These are phyloP conservation scores for Oryza punctata DNA, from an alignment of 176 grass and related monocot genomes.

Conservation along the genomic window DNA sequence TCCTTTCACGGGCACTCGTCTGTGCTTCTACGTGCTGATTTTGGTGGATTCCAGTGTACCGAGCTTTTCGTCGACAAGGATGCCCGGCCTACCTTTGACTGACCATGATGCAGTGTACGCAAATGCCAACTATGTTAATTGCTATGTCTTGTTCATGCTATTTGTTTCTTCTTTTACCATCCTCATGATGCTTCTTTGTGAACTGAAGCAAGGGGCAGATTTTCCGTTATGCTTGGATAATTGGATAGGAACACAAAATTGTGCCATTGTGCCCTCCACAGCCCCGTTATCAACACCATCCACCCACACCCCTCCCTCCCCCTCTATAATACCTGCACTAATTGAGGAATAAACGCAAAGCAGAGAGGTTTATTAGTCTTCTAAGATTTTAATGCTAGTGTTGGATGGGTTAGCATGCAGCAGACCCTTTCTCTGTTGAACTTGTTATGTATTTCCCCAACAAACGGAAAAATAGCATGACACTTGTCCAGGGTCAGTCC, in stretches of 20 bases:
- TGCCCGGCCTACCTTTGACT: conserved; percentile 67
- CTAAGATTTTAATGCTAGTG: neutral
- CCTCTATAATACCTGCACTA: neutral
- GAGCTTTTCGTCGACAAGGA: conserved; percentile 36
- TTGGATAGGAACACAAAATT: neutral
- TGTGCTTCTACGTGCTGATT: conserved; percentile 13
- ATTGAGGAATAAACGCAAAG: neutral
- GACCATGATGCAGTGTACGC: conserved; percentile 56
- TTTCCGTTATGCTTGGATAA: neutral
- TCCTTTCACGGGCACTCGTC: neutral
- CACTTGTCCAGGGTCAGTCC: neutral
- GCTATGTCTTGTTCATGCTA: neutral
- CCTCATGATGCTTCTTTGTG: neutral
- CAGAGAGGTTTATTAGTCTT: too few relatives aligned
- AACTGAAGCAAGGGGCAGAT: conserved; percentile 22
- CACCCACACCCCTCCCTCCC: neutral
- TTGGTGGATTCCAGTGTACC: conserved; percentile 10
- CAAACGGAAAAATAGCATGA: neutral
- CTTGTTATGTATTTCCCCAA: neutral
- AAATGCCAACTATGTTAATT: neutral
- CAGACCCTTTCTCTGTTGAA: neutral
- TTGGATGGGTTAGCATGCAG: neutral
- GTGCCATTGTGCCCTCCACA: neutral
- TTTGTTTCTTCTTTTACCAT: conserved; percentile 28
- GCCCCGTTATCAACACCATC: neutral